These are phyloP conservation scores for Binderoboletus segoi DNA, from an alignment of 1,284 basidiomycete genomes.

Conservation along the genomic window DNA sequence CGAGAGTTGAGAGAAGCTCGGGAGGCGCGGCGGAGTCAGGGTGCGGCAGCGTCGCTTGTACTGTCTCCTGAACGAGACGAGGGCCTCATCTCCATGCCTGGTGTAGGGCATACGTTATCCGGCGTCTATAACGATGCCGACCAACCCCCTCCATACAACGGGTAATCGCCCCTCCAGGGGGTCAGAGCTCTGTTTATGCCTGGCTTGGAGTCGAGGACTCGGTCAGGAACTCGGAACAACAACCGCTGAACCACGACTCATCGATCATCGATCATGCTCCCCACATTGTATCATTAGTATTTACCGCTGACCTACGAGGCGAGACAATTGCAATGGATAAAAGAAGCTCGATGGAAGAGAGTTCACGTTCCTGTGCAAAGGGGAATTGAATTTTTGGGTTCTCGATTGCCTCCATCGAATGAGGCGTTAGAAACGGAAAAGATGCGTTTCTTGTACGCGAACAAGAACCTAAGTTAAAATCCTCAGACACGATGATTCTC, in stretches of 20 bases:
- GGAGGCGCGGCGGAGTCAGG: constrained; percentile 5
- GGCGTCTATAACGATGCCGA: constrained; percentile 12
- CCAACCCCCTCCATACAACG: constrained; percentile 27
- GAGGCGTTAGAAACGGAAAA: no score
- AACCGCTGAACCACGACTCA: not conserved
- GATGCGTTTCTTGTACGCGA: no score
- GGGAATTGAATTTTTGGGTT: no score
- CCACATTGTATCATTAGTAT: not conserved
- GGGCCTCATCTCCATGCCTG: constrained; percentile 19
- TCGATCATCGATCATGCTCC: no score
- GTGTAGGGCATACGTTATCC: constrained; percentile 23
- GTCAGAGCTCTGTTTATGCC: not conserved
- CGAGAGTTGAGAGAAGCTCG: constrained; percentile 47
- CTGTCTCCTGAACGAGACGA: not conserved
- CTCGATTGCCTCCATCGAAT: no score
- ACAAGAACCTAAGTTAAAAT: no score
- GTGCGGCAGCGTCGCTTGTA: not conserved
- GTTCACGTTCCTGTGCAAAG: no score
- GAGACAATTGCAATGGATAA: no score
- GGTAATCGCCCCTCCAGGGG: constrained; percentile 6
- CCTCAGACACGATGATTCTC: no score
- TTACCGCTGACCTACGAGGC: not conserved
- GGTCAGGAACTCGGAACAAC: not conserved
- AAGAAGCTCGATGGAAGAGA: no score
- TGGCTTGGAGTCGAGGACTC: not conserved